Evolutionary conservation across 108 stramenopile species (phyloP).

Genomic region (Chaetoceros tenuissimus): DNA sequence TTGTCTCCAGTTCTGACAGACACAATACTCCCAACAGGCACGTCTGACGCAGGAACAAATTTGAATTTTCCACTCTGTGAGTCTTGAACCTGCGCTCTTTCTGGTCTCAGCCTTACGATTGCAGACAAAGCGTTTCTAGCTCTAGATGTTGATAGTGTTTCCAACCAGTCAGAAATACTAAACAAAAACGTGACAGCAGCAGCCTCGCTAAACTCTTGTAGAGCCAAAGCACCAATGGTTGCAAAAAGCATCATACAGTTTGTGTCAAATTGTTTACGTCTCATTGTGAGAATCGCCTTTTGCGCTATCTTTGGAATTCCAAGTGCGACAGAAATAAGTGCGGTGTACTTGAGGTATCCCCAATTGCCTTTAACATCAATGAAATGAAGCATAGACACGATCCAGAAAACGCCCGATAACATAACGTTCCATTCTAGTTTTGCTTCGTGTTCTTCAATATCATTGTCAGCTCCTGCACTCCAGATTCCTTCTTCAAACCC

Average conservation of each 20-base stretch:
- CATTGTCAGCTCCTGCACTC: neutral
- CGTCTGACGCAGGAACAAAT: conserved; percentile 42
- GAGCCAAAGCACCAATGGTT: conserved; percentile 61
- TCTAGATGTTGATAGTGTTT: conserved; percentile 47
- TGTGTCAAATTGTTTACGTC: conserved; percentile 51
- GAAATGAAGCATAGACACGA: conserved; percentile 47
- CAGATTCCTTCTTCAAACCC: conserved; percentile 32
- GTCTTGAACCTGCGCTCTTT: conserved; percentile 59
- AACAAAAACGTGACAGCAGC: conserved; percentile 79
- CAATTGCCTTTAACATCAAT: conserved; percentile 48
- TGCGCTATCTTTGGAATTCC: conserved; percentile 54
- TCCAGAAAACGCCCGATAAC: conserved; percentile 46
- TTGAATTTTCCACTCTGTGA: conserved; percentile 45
- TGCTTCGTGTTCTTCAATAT: conserved; percentile 2
- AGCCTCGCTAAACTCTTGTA: conserved; percentile 68
- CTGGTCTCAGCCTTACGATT: conserved; percentile 59
- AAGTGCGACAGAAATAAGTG: conserved; percentile 40
- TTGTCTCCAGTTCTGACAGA: no score
- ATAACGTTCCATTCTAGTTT: conserved; percentile 17
- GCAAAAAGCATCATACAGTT: conserved; percentile 80
- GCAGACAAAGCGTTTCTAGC: conserved; percentile 68
- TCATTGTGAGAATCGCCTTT: conserved; percentile 44
- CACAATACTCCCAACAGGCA: conserved; percentile 72
- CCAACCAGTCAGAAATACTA: conserved; percentile 61
- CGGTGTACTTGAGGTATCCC: conserved; percentile 75